Evolutionary conservation across 257 asterid genomes (phyloP).

Genomic region (Solanum rostratum): DNA sequence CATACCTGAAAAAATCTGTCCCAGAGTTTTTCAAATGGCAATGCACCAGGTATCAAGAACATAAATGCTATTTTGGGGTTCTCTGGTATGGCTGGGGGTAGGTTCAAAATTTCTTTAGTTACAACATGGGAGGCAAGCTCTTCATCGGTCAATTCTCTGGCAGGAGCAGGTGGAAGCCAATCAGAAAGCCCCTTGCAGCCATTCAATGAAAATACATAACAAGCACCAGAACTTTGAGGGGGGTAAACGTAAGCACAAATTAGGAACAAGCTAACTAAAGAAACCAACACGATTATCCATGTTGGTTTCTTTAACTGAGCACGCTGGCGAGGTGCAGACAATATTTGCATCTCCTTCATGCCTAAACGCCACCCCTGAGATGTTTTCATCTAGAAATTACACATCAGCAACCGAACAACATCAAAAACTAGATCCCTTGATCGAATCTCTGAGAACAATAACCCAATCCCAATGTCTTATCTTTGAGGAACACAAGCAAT

Average conservation of each 20-base stretch:
- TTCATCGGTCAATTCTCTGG: constrained; percentile 72
- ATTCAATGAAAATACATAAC: constrained; percentile 68
- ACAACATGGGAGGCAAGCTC: constrained; percentile 89
- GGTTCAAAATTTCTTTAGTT: constrained; percentile 63
- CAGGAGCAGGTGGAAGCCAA: constrained; percentile 83
- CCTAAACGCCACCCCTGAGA: constrained; percentile 82
- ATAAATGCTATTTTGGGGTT: constrained; percentile 86
- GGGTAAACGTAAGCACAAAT: constrained; percentile 87
- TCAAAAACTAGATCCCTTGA: background rate
- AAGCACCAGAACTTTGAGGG: constrained; percentile 71
- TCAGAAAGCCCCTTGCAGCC: constrained; percentile 63
- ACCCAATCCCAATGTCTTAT: background rate
- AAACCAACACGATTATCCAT: constrained; percentile 83
- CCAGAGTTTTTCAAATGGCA: constrained; percentile 98
- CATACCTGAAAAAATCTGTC: constrained; percentile 90
- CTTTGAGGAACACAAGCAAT: background rate
- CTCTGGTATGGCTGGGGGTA: constrained; percentile 32
- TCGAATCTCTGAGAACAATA: background rate
- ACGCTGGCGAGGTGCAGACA: constrained; percentile 79
- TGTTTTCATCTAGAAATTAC: constrained; percentile 62
- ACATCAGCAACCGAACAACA: constrained; percentile 26
- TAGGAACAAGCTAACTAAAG: constrained; percentile 77
- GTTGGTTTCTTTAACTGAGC: constrained; percentile 80
- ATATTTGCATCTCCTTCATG: constrained; percentile 69
- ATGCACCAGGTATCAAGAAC: constrained; percentile 89